phyloP scores from a whole-genome alignment of 805 yeast species.

The Kluyveromyces lactis region DNA sequence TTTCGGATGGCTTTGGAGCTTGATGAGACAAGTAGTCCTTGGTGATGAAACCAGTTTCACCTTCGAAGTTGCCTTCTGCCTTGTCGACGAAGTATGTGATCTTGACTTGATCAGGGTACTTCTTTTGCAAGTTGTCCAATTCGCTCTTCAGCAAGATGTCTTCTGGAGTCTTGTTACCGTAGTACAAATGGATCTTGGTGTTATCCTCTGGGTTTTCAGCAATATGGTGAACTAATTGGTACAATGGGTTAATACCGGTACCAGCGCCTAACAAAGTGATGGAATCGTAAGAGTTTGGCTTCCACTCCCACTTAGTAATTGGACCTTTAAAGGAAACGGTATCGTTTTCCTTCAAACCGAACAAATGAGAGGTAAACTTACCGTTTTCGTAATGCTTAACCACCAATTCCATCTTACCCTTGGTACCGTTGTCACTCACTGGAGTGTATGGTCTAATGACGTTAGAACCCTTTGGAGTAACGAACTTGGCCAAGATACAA shows the following conservation, averaged over 20 bases:
- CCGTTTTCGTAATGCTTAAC: constrained; percentile 83
- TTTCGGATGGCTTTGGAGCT: constrained; percentile 59
- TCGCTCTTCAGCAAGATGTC: constrained; percentile 78
- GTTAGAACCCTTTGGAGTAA: constrained; percentile 73
- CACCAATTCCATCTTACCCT: constrained; percentile 72
- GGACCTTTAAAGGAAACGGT: constrained; percentile 92
- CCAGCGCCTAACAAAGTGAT: constrained; percentile 92
- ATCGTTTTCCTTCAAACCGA: constrained; percentile 65
- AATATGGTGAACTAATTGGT: constrained; percentile 73
- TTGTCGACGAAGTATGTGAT: constrained; percentile 76
- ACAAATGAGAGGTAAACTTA: constrained; percentile 70
- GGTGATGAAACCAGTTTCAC: constrained; percentile 67
- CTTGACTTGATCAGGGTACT: constrained; percentile 70
- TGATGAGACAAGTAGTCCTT: constrained; percentile 58
- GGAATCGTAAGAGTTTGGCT: constrained; percentile 71
- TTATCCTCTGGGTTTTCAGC: constrained; percentile 76
- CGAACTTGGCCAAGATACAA: constrained; percentile 70
- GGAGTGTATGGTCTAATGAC: constrained; percentile 93
- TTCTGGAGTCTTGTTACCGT: constrained; percentile 68
- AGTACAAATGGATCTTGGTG: constrained; percentile 76
- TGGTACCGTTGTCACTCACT: constrained; percentile 54
- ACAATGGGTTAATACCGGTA: constrained; percentile 92
- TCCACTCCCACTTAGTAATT: constrained; percentile 82
- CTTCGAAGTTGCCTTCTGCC: constrained; percentile 38
- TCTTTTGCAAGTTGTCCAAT: constrained; percentile 47